phyloP scores from a whole-genome alignment of 2,329 filamentous ascomycete species.

The Orbilia oligospora region DNA sequence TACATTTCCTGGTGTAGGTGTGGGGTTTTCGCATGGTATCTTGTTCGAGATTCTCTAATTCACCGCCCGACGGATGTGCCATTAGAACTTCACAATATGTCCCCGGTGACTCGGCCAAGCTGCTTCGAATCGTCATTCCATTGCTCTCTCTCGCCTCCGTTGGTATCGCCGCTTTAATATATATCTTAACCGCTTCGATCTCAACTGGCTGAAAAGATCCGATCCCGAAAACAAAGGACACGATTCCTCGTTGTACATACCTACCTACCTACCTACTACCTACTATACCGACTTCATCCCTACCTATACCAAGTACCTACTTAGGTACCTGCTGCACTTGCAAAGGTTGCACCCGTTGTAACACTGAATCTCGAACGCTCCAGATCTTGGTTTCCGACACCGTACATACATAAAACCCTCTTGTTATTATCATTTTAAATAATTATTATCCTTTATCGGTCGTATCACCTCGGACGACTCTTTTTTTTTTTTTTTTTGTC shows the following conservation, averaged over 20 bases:
- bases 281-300: too few relatives aligned
- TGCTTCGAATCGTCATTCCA: constrained; percentile 41
- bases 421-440: too few relatives aligned
- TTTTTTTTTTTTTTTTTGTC: neutral
- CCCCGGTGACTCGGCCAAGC: constrained; percentile 31
- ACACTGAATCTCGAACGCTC: constrained; percentile 26
- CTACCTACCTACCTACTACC: too few relatives aligned
- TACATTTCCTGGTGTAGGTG: constrained; percentile 19
- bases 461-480: neutral
- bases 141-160: constrained; percentile 20
- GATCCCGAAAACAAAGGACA: neutral
- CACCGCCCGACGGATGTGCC: constrained; percentile 5
- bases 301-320: too few relatives aligned
- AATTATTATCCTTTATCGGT: neutral
- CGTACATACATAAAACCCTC: constrained; percentile 1
- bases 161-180: constrained; percentile 48
- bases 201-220: neutral
- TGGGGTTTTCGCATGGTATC: neutral
- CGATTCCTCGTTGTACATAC: constrained; percentile 11
- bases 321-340: neutral
- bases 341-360: constrained; percentile 27
- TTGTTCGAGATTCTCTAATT: neutral
- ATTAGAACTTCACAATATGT: constrained; percentile 52
- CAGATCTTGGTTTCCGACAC: constrained; percentile 6
- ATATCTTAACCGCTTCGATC: neutral